Evolutionary conservation across 148 eudicot genomes (phyloP).

Genomic region (Mesembryanthemum crystallinum): DNA sequence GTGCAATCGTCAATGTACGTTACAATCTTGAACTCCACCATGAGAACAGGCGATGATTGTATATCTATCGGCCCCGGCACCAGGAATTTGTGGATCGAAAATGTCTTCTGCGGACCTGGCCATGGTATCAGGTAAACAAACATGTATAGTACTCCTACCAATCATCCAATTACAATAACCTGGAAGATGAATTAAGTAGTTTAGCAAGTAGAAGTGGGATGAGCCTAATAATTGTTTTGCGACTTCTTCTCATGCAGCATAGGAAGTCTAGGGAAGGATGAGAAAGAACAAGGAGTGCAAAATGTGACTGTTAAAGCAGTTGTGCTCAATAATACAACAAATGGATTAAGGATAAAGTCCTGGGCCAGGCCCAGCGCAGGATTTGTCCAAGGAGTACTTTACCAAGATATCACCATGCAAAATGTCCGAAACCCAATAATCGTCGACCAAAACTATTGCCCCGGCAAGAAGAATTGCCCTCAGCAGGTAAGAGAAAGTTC

Average conservation of each 20-base stretch:
- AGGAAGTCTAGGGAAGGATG: conserved; percentile 22
- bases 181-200: background rate
- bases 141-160: background rate
- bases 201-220: background rate
- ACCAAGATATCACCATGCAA: conserved; percentile 20
- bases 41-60: conserved; percentile 32
- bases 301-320: conserved; percentile 18
- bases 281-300: conserved; percentile 19
- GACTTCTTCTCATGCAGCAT: conserved; percentile 14
- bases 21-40: conserved; percentile 15
- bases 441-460: conserved; percentile 30
- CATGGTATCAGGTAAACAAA: conserved; percentile 25
- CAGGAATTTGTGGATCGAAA: conserved; percentile 15
- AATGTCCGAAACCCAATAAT: conserved; percentile 25
- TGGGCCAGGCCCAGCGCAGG: conserved; percentile 27
- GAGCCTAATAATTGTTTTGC: background rate
- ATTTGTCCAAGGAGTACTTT: conserved; percentile 19
- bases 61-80: conserved; percentile 21
- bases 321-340: conserved; percentile 15
- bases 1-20: conserved; percentile 9
- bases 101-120: conserved; percentile 14
- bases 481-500: conserved; percentile 12
- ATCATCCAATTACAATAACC: background rate
- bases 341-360: conserved; percentile 27
- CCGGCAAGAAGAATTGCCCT: conserved; percentile 19